phyloP scores from a whole-genome alignment of 192 early-diverging fungal species.

The Entomortierella lignicola region DNA sequence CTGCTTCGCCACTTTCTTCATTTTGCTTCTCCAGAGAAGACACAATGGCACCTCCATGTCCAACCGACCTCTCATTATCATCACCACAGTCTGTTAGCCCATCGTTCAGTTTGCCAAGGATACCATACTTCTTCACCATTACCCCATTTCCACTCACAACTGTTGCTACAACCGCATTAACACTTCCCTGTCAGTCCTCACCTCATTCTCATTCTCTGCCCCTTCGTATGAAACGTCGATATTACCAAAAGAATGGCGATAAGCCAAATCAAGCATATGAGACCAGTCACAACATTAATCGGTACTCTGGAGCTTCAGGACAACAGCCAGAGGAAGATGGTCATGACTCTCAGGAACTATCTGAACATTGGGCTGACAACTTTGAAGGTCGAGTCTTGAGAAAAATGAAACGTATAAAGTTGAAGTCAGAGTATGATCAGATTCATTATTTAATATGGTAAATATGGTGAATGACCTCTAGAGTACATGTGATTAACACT shows the following conservation, averaged over 20 bases:
- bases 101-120: conserved; percentile 31
- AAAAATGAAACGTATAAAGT: conserved; percentile 37
- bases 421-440: conserved; percentile 37
- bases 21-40: neutral
- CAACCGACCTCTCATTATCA: conserved; percentile 2
- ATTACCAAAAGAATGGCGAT: neutral
- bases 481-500: neutral
- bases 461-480: neutral
- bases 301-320: neutral
- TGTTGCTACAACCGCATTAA: conserved; percentile 2
- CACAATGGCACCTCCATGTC: conserved; percentile 15
- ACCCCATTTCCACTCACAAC: conserved; percentile 25
- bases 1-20: neutral
- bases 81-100: conserved; percentile 1
- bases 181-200: conserved; percentile 11
- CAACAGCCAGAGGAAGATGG: neutral
- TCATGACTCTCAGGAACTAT: conserved; percentile 5
- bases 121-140: conserved; percentile 46
- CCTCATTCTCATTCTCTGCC: neutral
- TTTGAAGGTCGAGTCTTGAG: conserved; percentile 44
- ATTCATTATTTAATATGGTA: neutral
- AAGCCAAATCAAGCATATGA: neutral
- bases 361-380: conserved; percentile 13
- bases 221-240: conserved; percentile 34
- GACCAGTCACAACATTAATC: neutral